Conservation (phyloP, 129 eudicot genomes). For the Chrysanthemum seticuspe region DNA sequence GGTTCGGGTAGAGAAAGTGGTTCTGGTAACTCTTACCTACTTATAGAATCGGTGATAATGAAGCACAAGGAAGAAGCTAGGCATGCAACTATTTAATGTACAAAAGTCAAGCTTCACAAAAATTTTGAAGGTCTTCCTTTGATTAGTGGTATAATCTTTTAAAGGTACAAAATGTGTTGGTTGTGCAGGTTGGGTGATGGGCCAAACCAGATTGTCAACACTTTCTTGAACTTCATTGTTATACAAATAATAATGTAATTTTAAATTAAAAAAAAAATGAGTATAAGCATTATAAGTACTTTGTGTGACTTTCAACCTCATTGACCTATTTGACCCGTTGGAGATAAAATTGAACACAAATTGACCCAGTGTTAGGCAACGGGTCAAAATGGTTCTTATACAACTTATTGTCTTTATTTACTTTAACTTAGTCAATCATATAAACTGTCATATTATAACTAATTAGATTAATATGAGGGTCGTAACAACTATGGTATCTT, state of each 20-base stretch:
- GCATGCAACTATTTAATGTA: background rate
- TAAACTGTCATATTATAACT: too few species aligned
- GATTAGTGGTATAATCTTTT: background rate
- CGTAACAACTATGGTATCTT: too few species aligned
- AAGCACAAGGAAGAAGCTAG: constrained; percentile 43
- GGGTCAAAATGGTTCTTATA: too few species aligned
- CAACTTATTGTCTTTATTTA: too few species aligned
- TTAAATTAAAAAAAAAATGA: too few species aligned
- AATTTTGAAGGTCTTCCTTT: background rate
- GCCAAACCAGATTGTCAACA: background rate
- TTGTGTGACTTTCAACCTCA: background rate
- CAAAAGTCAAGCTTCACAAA: background rate
- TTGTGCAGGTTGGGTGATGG: background rate
- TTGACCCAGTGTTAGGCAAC: background rate
- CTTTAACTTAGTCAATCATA: too few species aligned
- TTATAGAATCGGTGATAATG: constrained; percentile 34
- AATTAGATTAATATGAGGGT: too few species aligned
- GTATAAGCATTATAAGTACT: background rate
- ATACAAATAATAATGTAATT: too few species aligned
- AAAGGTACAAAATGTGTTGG: background rate
- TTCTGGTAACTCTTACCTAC: background rate
- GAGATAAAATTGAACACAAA: too few species aligned
- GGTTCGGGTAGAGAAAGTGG: constrained; percentile 23
- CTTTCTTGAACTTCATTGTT: background rate
- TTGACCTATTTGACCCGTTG: background rate